Conservation (phyloP, 2,329 filamentous ascomycete species). For the Colletotrichum sp. region DNA sequence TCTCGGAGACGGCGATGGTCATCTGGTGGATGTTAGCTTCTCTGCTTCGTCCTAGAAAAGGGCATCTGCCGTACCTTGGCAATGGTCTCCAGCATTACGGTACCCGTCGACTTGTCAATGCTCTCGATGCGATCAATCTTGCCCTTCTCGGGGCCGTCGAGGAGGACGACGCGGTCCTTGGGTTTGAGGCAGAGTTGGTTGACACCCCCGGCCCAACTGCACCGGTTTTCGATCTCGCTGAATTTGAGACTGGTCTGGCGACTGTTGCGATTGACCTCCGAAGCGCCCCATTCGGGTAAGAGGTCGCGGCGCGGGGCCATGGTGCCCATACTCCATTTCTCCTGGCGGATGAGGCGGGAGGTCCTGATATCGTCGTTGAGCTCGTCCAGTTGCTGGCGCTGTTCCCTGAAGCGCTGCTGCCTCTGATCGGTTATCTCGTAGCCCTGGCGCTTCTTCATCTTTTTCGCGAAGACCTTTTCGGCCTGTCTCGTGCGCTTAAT, state of each 20-base stretch:
- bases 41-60: background rate
- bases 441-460: constrained; percentile 45
- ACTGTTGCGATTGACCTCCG: constrained; percentile 36
- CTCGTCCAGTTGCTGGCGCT: constrained; percentile 39
- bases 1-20: constrained; percentile 45
- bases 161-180: constrained; percentile 82
- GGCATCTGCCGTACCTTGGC: constrained; percentile 61
- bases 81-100: constrained; percentile 65
- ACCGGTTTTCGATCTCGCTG: constrained; percentile 46
- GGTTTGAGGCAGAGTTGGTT: constrained; percentile 65
- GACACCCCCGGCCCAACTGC: constrained; percentile 60
- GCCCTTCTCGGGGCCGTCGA: constrained; percentile 80
- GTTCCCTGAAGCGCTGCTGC: constrained; percentile 35
- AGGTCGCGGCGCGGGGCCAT: constrained; percentile 79
- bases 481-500: constrained; percentile 70
- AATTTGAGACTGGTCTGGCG: constrained; percentile 37
- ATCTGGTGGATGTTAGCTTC: constrained; percentile 28
- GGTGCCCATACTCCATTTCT: constrained; percentile 81
- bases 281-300: constrained; percentile 64
- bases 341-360: constrained; percentile 60
- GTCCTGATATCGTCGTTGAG: constrained; percentile 27
- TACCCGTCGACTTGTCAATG: constrained; percentile 60
- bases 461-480: constrained; percentile 65
- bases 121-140: constrained; percentile 77
- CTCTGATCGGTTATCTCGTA: constrained; percentile 31